A percentile compares a stretch with the other conserved stretches of the same genome.
Evolutionary conservation across 2,329 filamentous ascomycete genomes (phyloP).

Genomic region (Ciborinia camelliae): DNA sequence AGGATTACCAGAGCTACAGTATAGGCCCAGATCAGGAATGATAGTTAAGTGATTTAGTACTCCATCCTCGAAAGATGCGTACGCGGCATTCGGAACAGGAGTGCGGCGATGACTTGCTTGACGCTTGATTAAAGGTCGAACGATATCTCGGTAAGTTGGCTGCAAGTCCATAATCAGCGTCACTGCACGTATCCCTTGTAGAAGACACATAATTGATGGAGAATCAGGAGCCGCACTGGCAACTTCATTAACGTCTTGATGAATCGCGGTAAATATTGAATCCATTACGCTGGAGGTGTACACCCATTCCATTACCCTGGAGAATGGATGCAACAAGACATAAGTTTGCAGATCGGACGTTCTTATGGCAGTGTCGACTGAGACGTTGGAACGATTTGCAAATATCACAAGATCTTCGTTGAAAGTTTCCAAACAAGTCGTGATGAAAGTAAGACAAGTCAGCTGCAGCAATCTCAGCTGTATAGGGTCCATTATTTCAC

Average conservation of each 20-base stretch:
- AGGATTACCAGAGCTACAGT: constrained; percentile 80
- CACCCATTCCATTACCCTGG: constrained; percentile 95
- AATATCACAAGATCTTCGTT: constrained; percentile 91
- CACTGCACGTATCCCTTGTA: constrained; percentile 80
- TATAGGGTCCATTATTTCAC: constrained; percentile 59
- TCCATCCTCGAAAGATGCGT: constrained; percentile 89
- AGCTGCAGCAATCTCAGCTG: constrained; percentile 73
- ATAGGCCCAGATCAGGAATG: constrained; percentile 79
- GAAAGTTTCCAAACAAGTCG: constrained; percentile 76
- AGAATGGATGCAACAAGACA: constrained; percentile 84
- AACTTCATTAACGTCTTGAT: constrained; percentile 71
- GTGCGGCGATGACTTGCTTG: constrained; percentile 57
- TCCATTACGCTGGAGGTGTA: constrained; percentile 88
- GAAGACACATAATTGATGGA: constrained; percentile 73
- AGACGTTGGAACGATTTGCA: constrained; percentile 72
- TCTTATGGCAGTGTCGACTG: constrained; percentile 71
- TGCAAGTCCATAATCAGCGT: constrained; percentile 81
- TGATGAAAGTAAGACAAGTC: constrained; percentile 79
- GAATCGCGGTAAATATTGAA: constrained; percentile 72
- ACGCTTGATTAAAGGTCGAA: constrained; percentile 71
- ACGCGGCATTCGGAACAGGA: constrained; percentile 69
- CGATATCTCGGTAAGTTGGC: constrained; percentile 85
- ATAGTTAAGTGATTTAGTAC: constrained; percentile 76
- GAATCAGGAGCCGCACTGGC: constrained; percentile 72
- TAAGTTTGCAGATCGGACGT: constrained; percentile 76